These are phyloP conservation scores for Bipolaris bicolor DNA, from an alignment of 2,329 filamentous ascomycete species.

Conservation along the genomic window DNA sequence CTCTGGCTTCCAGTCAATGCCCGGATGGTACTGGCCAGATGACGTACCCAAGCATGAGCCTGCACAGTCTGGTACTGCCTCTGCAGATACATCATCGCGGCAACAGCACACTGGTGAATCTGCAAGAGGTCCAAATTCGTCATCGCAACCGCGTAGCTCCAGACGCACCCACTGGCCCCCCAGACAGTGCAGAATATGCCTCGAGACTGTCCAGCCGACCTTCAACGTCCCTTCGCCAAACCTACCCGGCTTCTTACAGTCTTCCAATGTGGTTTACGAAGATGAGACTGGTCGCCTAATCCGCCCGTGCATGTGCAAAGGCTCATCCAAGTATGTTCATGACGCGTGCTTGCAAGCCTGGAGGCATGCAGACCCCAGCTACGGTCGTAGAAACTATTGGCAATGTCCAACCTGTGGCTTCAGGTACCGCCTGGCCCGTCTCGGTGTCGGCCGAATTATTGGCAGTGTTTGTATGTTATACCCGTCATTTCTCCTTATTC, in stretches of 20 bases:
- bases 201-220: constrained; percentile 73
- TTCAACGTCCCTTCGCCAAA: constrained; percentile 61
- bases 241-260: constrained; percentile 63
- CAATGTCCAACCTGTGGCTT: constrained; percentile 88
- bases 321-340: constrained; percentile 91
- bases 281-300: constrained; percentile 80
- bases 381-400: constrained; percentile 74
- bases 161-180: constrained; percentile 65
- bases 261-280: constrained; percentile 69
- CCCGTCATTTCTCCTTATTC: no score
- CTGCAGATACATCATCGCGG: constrained; percentile 22
- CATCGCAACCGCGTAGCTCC: constrained; percentile 24
- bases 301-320: constrained; percentile 91
- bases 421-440: constrained; percentile 76
- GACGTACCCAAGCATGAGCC: constrained; percentile 49
- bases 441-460: constrained; percentile 73
- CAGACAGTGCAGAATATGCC: constrained; percentile 85
- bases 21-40: constrained; percentile 57
- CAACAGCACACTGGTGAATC: constrained; percentile 25
- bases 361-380: constrained; percentile 74
- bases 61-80: constrained; percentile 14
- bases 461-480: constrained; percentile 52
- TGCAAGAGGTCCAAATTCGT: constrained; percentile 18
- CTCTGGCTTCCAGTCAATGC: constrained; percentile 48
- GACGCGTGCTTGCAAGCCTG: constrained; percentile 86